phyloP scores from a whole-genome alignment of 176 grass and related monocot genomes.

The Thinopyrum elongatum region DNA sequence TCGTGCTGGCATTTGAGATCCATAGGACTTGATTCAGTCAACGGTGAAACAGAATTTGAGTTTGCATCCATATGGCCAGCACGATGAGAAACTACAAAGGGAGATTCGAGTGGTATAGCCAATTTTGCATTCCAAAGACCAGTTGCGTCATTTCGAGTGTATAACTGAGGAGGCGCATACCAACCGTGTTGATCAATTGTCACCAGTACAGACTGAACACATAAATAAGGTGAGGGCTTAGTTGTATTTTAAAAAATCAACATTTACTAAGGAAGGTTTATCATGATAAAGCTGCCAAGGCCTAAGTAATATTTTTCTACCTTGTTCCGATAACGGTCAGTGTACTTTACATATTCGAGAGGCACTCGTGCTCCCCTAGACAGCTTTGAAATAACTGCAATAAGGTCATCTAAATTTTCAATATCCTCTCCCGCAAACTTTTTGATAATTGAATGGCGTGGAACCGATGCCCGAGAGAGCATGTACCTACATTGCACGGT shows the following conservation, averaged over 20 bases:
- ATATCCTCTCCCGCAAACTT: slow-evolving; percentile 91
- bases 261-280: neutral
- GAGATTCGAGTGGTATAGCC: slow-evolving; percentile 53
- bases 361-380: slow-evolving; percentile 90
- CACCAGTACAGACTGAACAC: slow-evolving; percentile 81
- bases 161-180: slow-evolving; percentile 86
- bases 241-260: slow-evolving; percentile 9
- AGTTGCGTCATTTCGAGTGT: slow-evolving; percentile 74
- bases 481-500: slow-evolving; percentile 74
- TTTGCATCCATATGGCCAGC: slow-evolving; percentile 38
- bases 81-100: slow-evolving; percentile 54
- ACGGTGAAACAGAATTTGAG: slow-evolving; percentile 37
- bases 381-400: slow-evolving; percentile 78
- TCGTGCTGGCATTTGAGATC: slow-evolving; percentile 66
- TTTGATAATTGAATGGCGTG: slow-evolving; percentile 98
- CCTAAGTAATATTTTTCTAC: slow-evolving; percentile 32
- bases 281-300: neutral
- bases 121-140: slow-evolving; percentile 80
- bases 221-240: slow-evolving; percentile 6
- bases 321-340: slow-evolving; percentile 93
- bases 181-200: slow-evolving; percentile 93
- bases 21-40: slow-evolving; percentile 58
- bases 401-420: slow-evolving; percentile 70
- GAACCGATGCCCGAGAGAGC: slow-evolving; percentile 91
- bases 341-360: slow-evolving; percentile 93